A percentile compares a stretch with the other conserved stretches of the same genome.
Evolutionary conservation across 164 flowering plant species (phyloP).

Genomic region (Vitis rupestris): DNA sequence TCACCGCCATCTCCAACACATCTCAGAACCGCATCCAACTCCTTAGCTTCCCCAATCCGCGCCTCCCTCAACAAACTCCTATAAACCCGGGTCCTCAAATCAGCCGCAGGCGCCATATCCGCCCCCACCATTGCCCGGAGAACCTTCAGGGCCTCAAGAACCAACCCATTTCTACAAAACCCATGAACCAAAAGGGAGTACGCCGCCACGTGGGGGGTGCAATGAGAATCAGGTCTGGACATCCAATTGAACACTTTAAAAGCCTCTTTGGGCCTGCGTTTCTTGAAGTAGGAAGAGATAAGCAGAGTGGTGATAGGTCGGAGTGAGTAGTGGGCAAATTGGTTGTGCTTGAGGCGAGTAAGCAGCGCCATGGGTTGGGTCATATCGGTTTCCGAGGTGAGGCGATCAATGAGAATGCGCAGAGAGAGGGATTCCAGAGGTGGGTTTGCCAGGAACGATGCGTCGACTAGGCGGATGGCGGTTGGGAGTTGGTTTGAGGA

Average conservation of each 20-base stretch:
- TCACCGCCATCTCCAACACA: conserved; percentile 12
- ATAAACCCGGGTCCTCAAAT: conserved; percentile 22
- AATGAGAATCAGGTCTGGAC: conserved; percentile 32
- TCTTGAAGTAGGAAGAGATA: conserved; percentile 25
- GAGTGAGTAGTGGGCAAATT: conserved; percentile 16
- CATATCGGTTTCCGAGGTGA: conserved; percentile 40
- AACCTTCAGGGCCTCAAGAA: conserved; percentile 34
- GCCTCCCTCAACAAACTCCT: conserved; percentile 51
- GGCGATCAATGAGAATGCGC: conserved; percentile 33
- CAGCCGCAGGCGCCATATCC: conserved; percentile 17
- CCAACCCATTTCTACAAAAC: conserved; percentile 27
- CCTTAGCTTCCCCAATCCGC: conserved; percentile 38
- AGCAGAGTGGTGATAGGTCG: conserved; percentile 27
- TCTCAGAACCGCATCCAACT: conserved; percentile 27
- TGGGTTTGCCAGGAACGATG: conserved; percentile 36
- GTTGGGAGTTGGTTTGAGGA: conserved; percentile 32
- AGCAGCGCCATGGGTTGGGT: conserved; percentile 41
- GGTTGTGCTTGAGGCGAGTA: conserved; percentile 31
- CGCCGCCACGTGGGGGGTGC: conserved; percentile 9
- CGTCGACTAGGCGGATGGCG: conserved; percentile 31
- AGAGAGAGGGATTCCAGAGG: conserved; percentile 34
- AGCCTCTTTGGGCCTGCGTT: conserved; percentile 29
- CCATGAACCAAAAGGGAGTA: conserved; percentile 30
- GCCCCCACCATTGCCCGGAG: conserved; percentile 34
- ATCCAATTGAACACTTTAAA: conserved; percentile 40